phyloP scores from a whole-genome alignment of 108 stramenopile species.

The Parietichytrium sp. region DNA sequence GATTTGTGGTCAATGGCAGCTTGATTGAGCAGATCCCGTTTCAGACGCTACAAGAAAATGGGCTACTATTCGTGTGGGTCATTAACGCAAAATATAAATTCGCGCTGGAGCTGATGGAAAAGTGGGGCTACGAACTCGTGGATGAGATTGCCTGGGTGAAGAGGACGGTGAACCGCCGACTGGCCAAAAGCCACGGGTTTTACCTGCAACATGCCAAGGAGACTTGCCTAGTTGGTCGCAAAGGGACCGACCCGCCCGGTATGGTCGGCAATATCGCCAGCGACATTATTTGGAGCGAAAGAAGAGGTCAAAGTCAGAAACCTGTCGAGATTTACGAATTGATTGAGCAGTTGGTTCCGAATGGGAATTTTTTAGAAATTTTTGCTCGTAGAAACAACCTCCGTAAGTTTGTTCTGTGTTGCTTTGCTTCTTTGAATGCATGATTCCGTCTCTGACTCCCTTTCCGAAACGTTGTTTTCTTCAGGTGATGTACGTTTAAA shows the following conservation, averaged over 20 bases:
- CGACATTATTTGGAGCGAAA: conserved; percentile 1
- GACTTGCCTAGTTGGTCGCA: conserved; percentile 8
- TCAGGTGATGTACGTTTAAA: no score
- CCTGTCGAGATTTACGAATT: conserved; percentile 34
- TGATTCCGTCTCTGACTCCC: no score
- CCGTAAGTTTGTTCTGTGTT: neutral
- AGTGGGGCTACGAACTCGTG: conserved; percentile 24
- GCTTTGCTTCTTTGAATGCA: neutral
- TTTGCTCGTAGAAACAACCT: conserved; percentile 25
- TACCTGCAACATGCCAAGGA: conserved; percentile 31
- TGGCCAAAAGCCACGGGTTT: conserved; percentile 26
- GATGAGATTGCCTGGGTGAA: conserved; percentile 36
- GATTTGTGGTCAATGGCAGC: neutral
- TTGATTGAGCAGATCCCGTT: conserved; percentile 27
- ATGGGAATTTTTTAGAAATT: neutral
- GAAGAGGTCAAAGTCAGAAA: conserved; percentile 7
- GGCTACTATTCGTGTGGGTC: conserved; percentile 32
- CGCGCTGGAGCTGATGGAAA: conserved; percentile 33
- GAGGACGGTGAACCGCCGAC: conserved; percentile 1
- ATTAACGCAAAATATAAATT: conserved; percentile 36
- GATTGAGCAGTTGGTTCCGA: conserved; percentile 33
- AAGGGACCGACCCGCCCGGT: neutral
- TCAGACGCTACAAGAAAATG: conserved; percentile 16
- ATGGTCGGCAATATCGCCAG: conserved; percentile 14
- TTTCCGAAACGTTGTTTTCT: no score